Base-by-base conservation (phyloP, 306 rosid genomes). In the Cucurbita argyrosperma region DNA sequence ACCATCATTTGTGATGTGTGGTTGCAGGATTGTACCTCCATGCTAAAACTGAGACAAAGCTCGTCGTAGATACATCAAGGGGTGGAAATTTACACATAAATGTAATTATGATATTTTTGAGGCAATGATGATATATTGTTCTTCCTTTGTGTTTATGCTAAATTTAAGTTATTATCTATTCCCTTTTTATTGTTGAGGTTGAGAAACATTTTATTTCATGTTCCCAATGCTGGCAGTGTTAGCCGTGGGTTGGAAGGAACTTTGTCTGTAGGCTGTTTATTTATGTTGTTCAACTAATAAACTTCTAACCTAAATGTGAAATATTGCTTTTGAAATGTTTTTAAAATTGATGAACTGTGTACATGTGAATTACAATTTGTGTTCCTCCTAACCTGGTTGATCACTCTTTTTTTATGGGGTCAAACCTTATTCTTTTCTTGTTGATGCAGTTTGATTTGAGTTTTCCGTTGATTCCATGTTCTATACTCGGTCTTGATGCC, bases 401-500 rank as follows among this genome's bases (percentile, higher is more conserved):
- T 70, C 10, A 2, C n/a, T 70, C 59, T 70, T 39, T 55, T 14
- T 10, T 53, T 4, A 16, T 72, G 76, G 51, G 38, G 14, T 40
- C 52, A 18, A 72, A 19, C 64, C 49, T 50, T 82, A 15, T 18
- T 69, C 52, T 73, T 69, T 71, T 77, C 75, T 66, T 72, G 16
- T 51, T 72, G 79, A 76, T 82, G 96, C 96, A 92, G 98, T 90
- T 92, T 83, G 98, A 92, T 84, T 84, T 92, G 64, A 92, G 96
- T 80, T 92, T 92, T 82, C 98, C 98, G 54, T 79, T 82, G 68
- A 86, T 90, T 70, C 90, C 85, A 56, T 92, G 98, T 75, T 92
- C 98, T 43, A 80, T 92, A 57, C 98, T 92, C 87, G 90, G 96
- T 84, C 80, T 92, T 75, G 96, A 92, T 77, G 88, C 96, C 16